These are phyloP conservation scores for Fusarium chaquense DNA, from an alignment of 2,329 filamentous ascomycete genomes.

Conservation along the genomic window DNA sequence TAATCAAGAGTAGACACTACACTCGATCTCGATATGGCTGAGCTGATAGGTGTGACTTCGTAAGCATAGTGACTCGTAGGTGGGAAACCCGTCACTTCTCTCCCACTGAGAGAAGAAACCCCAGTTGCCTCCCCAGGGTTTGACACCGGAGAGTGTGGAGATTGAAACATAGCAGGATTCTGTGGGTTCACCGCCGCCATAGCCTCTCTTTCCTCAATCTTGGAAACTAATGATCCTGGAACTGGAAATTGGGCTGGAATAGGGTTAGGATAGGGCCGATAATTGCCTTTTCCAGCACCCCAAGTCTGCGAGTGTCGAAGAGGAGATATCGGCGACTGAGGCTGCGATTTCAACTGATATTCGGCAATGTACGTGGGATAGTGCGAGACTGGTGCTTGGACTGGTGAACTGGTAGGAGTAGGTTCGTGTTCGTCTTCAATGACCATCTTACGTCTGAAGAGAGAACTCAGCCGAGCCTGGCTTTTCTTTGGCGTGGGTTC, in stretches of 20 bases:
- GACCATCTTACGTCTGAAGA: neutral
- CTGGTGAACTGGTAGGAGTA: neutral
- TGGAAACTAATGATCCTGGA: neutral
- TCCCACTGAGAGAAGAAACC: neutral
- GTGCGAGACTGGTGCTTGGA: neutral
- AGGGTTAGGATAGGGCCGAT: neutral
- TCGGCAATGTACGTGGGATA: constrained; percentile 3
- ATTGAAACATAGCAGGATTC: neutral
- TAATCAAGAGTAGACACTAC: neutral
- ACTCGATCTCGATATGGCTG: neutral
- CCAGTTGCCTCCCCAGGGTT: neutral
- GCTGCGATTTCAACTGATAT: neutral
- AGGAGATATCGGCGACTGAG: neutral
- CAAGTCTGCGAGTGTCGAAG: neutral
- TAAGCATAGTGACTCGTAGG: neutral
- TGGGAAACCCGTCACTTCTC: neutral
- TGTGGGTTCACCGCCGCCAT: neutral
- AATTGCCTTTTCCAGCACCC: neutral
- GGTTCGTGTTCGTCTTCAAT: neutral
- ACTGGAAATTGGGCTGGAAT: neutral
- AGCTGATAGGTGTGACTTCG: neutral
- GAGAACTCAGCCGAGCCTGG: neutral
- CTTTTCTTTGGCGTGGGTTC: neutral
- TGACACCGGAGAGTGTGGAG: neutral
- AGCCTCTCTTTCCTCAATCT: neutral